Base-by-base conservation (phyloP, 495 filamentous ascomycete genomes). In the Friedmanniomyces simplex region DNA sequence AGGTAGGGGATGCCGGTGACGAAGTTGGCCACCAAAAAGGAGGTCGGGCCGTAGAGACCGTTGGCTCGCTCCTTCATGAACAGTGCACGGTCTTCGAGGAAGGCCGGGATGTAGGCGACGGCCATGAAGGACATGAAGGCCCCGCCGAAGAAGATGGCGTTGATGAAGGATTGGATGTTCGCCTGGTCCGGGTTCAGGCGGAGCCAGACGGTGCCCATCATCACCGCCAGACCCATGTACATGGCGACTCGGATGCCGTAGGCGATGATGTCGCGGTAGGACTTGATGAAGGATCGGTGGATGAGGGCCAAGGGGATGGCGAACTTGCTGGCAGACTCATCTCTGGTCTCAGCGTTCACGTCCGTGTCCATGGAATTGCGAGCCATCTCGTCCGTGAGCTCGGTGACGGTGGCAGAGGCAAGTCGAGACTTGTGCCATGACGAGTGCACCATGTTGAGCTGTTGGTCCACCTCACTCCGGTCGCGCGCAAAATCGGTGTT, bases 111-210 rank as follows among this genome's bases (percentile, higher is more conserved):
- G 66, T 91, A 91, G 7, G 87, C 88, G 0, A 68, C 84, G 0
- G 88, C 88, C 88, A 93, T 93, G 76, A 93, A 93, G 36, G 82
- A 87, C 86, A 93, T 89, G 74, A 93, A 93, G 0, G 87, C 88
- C 0, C 77, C 82, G 16, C 88, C 86, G 67, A 87, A 90, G 79
- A 87, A 84, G 58, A 93, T 88, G 37, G 84, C 84, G 61, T 91
- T 93, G 66, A 80, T 86, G 65, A 87, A 84, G 3, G 88, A 81
- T 56, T 87, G 81, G 61, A 93, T 91, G 54, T 80, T 79, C 8
- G 73, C 71, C 63, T 93, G 86, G 2, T 75, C 65, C 0, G 81
- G 73, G 13, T 75, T 68, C 0, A 93, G 73, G 7, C 87, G 79
- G 21, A 91, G 73, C 84, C 85, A 93, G 22, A 91, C 86, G 1